A percentile compares a stretch with the other conserved stretches of the same genome.
phyloP scores from a whole-genome alignment of 2,329 filamentous ascomycete genomes.

The Alternaria brassicae region DNA sequence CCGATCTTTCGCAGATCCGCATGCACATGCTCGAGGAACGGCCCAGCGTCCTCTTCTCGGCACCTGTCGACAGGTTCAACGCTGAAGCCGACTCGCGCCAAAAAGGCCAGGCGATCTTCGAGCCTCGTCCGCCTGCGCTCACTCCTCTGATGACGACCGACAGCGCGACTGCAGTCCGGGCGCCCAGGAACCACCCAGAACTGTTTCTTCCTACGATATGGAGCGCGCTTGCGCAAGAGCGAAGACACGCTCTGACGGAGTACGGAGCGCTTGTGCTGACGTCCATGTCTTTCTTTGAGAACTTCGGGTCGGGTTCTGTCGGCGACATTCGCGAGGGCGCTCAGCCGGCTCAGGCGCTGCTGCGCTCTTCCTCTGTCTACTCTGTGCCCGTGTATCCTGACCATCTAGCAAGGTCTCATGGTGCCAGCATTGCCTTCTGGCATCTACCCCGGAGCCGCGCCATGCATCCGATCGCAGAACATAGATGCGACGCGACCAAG shows the following conservation, averaged over 20 bases:
- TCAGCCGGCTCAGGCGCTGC: not conserved
- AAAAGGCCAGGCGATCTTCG: slow-evolving; percentile 8
- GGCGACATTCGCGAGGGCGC: not conserved
- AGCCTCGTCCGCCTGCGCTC: not conserved
- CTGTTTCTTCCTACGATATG: slow-evolving; percentile 14
- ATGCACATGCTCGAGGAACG: slow-evolving; percentile 8
- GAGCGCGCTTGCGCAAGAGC: slow-evolving; percentile 7
- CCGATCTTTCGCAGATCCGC: slow-evolving; percentile 6
- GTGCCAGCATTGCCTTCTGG: slow-evolving; percentile 5
- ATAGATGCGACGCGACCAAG: not conserved
- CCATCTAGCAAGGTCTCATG: not conserved
- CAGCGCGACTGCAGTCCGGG: not conserved
- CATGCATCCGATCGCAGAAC: not conserved
- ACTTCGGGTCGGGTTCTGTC: not conserved
- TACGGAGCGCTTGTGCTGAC: slow-evolving; percentile 6
- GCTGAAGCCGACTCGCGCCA: not conserved
- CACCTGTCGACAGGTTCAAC: not conserved
- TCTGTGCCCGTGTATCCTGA: not conserved
- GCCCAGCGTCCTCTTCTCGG: not conserved
- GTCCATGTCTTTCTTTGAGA: slow-evolving; percentile 6
- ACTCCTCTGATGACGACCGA: slow-evolving; percentile 10
- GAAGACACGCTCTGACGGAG: slow-evolving; percentile 7
- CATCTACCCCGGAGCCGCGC: not conserved
- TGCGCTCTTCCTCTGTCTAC: slow-evolving; percentile 8
- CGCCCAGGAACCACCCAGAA: not conserved